Conservation (phyloP, 768 basidiomycete genomes). For the Cystobasidium tubakii region DNA sequence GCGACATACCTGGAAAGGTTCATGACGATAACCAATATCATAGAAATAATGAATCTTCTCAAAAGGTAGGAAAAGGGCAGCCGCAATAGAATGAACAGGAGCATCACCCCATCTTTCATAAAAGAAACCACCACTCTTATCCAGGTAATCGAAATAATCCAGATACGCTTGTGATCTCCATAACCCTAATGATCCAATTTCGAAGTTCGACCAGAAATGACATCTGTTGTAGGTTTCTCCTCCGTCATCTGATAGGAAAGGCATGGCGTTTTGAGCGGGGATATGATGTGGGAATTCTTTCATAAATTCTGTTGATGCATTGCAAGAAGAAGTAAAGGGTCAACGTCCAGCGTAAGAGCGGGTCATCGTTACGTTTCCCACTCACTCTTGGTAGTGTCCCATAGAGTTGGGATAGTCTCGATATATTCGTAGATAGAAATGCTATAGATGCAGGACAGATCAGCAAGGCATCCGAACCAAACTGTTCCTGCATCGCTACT, state of each 20-base stretch:
- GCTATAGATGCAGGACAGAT: conserved; percentile 57
- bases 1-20: conserved; percentile 90
- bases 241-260: conserved; percentile 68
- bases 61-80: conserved; percentile 67
- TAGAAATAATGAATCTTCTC: conserved; percentile 81
- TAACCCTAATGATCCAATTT: conserved; percentile 76
- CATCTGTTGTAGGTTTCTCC: conserved; percentile 70
- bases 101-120: conserved; percentile 90
- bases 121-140: conserved; percentile 51
- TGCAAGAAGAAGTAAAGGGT: background rate
- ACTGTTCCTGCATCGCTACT: background rate
- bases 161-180: conserved; percentile 77
- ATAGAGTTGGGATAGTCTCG: conserved; percentile 73
- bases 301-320: conserved; percentile 59
- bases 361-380: no score
- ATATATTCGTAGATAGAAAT: conserved; percentile 71
- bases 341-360: background rate
- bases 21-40: conserved; percentile 86
- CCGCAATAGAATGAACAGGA: conserved; percentile 82
- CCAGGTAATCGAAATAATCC: conserved; percentile 67
- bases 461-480: background rate
- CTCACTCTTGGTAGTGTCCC: conserved; percentile 61
- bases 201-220: conserved; percentile 66
- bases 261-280: conserved; percentile 59
- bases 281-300: conserved; percentile 60